Percentiles rank a stretch among this genome's conserved stretches.
These are phyloP conservation scores for Arthrobotrys sphaeroides DNA, from an alignment of 2,329 filamentous ascomycete genomes.

Conservation along the genomic window DNA sequence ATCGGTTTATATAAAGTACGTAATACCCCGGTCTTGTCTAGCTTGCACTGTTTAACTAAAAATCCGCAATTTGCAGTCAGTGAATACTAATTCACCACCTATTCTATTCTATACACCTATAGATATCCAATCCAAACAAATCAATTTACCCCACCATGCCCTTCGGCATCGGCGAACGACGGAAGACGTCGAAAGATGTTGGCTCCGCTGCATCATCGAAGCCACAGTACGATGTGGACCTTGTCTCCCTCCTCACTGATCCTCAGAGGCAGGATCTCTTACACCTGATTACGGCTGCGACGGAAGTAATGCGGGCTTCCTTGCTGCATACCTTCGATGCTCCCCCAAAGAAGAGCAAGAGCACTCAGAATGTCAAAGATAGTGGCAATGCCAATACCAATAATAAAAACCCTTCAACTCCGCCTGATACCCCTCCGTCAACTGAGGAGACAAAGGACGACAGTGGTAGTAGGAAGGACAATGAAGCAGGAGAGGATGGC, in stretches of 20 bases:
- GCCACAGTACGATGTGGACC: conserved; percentile 49
- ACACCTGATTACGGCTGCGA: conserved; percentile 49
- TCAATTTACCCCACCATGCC: conserved; percentile 24
- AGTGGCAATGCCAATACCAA: too few relatives aligned
- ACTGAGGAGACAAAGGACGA: conserved; percentile 51
- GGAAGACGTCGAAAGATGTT: conserved; percentile 1
- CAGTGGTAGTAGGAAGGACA: conserved; percentile 55
- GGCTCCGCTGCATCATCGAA: not conserved
- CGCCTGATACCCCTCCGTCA: conserved; percentile 42
- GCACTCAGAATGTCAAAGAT: too few relatives aligned
- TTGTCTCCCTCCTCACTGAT: conserved; percentile 56
- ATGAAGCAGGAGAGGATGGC: conserved; percentile 56
- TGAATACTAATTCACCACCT: not conserved
- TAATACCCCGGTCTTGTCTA: too few relatives aligned
- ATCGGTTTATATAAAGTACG: too few relatives aligned
- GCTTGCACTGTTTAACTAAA: too few relatives aligned
- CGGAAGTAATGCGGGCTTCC: conserved; percentile 46
- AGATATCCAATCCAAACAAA: too few relatives aligned
- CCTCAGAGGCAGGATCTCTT: conserved; percentile 55
- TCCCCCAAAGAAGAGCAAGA: conserved; percentile 40
- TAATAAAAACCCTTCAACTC: not conserved
- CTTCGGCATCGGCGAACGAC: conserved; percentile 42
- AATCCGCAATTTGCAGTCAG: too few relatives aligned
- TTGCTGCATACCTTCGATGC: conserved; percentile 32
- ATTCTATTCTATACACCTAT: too few relatives aligned